Conservation (phyloP, 345 rosid species). For the Sisymbrium irio region DNA sequence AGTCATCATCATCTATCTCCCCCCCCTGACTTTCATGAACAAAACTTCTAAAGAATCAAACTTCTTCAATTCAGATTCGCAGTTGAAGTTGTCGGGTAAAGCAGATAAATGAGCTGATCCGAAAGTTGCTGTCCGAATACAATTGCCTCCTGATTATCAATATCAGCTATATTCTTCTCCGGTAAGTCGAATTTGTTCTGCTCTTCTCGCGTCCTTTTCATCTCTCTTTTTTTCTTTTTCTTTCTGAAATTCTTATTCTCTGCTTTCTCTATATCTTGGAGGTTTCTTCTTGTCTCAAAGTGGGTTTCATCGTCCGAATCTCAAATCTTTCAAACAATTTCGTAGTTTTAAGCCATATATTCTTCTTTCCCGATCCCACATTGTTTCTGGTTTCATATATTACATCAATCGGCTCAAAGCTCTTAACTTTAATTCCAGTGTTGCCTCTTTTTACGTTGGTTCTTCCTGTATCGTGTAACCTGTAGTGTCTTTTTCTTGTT, state of each 20-base stretch:
- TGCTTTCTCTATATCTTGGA: not conserved
- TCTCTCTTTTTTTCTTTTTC: not conserved
- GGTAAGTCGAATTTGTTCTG: constrained; percentile 17
- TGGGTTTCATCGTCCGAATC: too few relatives aligned
- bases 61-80: constrained; percentile 17
- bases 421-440: too few relatives aligned
- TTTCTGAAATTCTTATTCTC: not conserved
- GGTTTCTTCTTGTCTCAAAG: too few relatives aligned
- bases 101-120: not conserved
- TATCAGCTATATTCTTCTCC: not conserved
- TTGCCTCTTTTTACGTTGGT: not conserved
- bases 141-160: not conserved
- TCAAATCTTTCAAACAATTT: not conserved
- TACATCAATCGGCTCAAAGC: not conserved
- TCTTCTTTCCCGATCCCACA: constrained; percentile 4
- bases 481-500: too few relatives aligned
- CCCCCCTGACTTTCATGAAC: not conserved
- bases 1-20: not conserved
- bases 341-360: not conserved
- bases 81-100: not conserved
- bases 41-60: not conserved
- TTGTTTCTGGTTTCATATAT: not conserved
- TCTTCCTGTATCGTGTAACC: not conserved
- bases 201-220: not conserved
- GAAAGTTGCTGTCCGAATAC: not conserved